Conservation (phyloP, 805 yeast genomes). For the Yarrowia divulgata region DNA sequence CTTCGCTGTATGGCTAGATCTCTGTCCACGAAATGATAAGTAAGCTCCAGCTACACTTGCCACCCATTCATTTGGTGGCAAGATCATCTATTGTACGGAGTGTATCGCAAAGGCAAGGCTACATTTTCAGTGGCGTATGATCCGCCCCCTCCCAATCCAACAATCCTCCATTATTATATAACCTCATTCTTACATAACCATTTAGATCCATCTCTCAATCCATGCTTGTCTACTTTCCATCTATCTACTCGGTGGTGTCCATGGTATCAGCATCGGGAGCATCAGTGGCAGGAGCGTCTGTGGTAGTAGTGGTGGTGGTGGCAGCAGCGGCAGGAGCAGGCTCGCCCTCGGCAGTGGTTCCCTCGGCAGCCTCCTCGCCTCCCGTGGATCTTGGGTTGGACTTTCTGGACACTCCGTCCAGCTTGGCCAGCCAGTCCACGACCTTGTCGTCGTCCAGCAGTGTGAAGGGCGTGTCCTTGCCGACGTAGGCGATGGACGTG, state of each 20-base stretch:
- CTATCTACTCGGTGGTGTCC: conserved; percentile 38
- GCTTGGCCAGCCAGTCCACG: conserved; percentile 77
- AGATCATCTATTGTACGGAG: no score
- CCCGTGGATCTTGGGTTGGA: conserved; percentile 49
- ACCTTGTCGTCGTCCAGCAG: conserved; percentile 88
- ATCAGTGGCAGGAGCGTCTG: conserved; percentile 37
- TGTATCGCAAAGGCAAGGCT: no score
- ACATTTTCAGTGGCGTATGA: no score
- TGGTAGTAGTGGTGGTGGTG: not conserved
- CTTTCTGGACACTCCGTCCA: conserved; percentile 69
- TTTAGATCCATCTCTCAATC: not conserved
- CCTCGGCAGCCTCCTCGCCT: conserved; percentile 27
- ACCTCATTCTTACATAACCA: not conserved
- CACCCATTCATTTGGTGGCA: no score
- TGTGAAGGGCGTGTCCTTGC: conserved; percentile 74
- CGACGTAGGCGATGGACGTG: conserved; percentile 93
- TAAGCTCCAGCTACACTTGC: no score
- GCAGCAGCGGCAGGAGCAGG: not conserved
- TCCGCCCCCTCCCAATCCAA: not conserved
- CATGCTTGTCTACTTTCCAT: not conserved
- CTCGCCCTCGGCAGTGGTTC: conserved; percentile 23
- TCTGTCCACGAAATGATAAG: no score
- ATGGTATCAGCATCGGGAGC: conserved; percentile 25
- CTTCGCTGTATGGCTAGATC: no score
- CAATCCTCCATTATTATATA: conserved; percentile 13